phyloP scores from a whole-genome alignment of 805 yeast species.

The Candida takata region DNA sequence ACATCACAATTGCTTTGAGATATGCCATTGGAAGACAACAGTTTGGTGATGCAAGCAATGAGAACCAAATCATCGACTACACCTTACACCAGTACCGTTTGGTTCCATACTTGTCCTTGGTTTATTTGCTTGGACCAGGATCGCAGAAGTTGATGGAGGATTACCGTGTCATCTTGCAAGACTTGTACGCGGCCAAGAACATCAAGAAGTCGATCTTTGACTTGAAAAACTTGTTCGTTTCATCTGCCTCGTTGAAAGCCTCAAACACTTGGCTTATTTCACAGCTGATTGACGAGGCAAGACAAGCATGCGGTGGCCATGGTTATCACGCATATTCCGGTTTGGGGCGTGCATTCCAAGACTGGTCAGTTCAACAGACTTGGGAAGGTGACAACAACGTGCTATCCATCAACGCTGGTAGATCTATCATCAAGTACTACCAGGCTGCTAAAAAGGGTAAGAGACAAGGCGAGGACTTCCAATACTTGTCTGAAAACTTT shows the following conservation, averaged over 20 bases:
- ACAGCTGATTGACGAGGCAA: conserved; percentile 74
- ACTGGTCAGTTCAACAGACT: conserved; percentile 97
- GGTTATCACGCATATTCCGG: conserved; percentile 93
- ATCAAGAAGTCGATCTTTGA: conserved; percentile 47
- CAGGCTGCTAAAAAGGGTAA: conserved; percentile 31
- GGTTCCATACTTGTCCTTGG: conserved; percentile 74
- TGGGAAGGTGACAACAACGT: conserved; percentile 98
- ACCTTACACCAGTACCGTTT: conserved; percentile 85
- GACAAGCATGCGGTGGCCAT: conserved; percentile 96
- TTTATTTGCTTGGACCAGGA: conserved; percentile 70
- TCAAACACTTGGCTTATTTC: conserved; percentile 84
- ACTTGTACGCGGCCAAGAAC: conserved; percentile 43
- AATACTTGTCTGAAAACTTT: conserved; percentile 26
- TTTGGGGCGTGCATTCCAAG: conserved; percentile 80
- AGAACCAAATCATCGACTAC: conserved; percentile 75
- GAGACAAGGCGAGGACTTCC: conserved; percentile 23
- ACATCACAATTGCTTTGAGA: conserved; percentile 77
- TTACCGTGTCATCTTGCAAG: conserved; percentile 41
- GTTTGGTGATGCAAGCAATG: conserved; percentile 51
- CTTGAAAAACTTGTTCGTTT: conserved; percentile 72
- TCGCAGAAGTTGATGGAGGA: conserved; percentile 53
- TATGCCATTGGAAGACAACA: conserved; percentile 58
- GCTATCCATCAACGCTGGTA: conserved; percentile 76
- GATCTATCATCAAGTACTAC: conserved; percentile 47
- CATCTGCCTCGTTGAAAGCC: conserved; percentile 84